Percentiles rank a stretch among this genome's conserved stretches.
Evolutionary conservation across 805 yeast genomes (phyloP).

Genomic region (Starmerella sirachaensis): DNA sequence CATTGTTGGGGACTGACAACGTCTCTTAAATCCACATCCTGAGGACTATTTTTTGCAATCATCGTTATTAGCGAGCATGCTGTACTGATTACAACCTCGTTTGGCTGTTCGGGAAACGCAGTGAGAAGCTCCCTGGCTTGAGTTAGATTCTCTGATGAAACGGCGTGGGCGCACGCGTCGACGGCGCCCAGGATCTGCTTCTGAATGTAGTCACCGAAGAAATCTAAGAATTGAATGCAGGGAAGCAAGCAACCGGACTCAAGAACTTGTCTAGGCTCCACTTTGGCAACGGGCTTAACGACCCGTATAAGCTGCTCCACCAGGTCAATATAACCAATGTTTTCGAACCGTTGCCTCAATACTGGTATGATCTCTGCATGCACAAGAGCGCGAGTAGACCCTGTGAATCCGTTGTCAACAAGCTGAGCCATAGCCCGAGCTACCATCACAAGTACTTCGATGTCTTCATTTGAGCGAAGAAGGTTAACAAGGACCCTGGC

Average conservation of each 20-base stretch:
- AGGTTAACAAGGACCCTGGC: conserved; percentile 45
- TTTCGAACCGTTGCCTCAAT: conserved; percentile 52
- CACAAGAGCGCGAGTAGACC: conserved; percentile 50
- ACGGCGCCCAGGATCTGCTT: conserved; percentile 64
- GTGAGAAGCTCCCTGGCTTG: conserved; percentile 15
- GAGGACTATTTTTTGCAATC: conserved; percentile 11
- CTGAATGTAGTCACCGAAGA: conserved; percentile 81
- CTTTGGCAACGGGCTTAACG: conserved; percentile 28
- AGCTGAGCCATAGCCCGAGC: conserved; percentile 76
- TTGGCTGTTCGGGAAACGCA: conserved; percentile 13
- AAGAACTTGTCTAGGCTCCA: conserved; percentile 29
- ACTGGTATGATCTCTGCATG: conserved; percentile 53
- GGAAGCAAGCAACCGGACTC: conserved; percentile 50
- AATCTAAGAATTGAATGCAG: conserved; percentile 66
- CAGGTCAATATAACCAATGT: conserved; percentile 73
- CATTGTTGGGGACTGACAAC: conserved; percentile 8
- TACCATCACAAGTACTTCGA: conserved; percentile 72
- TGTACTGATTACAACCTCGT: conserved; percentile 15
- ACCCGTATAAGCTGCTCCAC: conserved; percentile 71
- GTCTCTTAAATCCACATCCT: conserved; percentile 9
- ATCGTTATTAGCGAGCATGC: conserved; percentile 16
- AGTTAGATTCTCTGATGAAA: conserved; percentile 36
- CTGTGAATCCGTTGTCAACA: conserved; percentile 54
- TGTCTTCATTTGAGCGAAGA: conserved; percentile 42
- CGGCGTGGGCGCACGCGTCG: conserved; percentile 50